Conservation (phyloP, 2,329 filamentous ascomycete genomes). For the Beauveria pseudobassiana region DNA sequence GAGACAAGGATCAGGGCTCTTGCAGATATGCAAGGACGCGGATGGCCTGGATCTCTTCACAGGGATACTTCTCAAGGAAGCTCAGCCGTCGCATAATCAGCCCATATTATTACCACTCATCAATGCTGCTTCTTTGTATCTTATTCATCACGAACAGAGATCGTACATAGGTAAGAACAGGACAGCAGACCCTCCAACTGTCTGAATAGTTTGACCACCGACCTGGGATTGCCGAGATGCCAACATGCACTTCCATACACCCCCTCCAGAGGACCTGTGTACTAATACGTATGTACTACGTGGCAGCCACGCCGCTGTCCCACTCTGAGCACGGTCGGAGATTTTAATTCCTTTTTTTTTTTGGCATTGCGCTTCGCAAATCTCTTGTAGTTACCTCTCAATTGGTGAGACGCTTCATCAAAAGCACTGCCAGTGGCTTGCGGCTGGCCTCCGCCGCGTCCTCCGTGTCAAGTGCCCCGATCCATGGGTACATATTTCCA, state of each 20-base stretch:
- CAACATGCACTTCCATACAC: neutral
- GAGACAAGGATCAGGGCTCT: neutral
- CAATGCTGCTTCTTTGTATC: neutral
- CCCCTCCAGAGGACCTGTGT: neutral
- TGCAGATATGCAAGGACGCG: conserved; percentile 5
- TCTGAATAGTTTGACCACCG: neutral
- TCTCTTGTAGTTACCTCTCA: neutral
- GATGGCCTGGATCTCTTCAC: neutral
- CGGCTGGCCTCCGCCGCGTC: neutral
- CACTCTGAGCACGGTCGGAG: conserved; percentile 9
- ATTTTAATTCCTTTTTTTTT: conserved; percentile 1
- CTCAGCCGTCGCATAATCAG: neutral
- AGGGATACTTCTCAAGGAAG: neutral
- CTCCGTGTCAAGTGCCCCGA: neutral
- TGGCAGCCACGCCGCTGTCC: conserved; percentile 8
- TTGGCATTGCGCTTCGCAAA: neutral
- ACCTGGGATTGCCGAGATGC: neutral
- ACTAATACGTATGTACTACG: neutral
- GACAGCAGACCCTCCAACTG: neutral
- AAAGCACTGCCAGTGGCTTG: neutral
- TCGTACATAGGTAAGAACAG: neutral
- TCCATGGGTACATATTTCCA: neutral
- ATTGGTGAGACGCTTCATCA: neutral
- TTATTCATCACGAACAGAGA: neutral
- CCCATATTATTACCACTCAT: neutral